Base-by-base conservation (phyloP, 192 early-diverging fungal genomes). In the Coemansia aciculifera region DNA sequence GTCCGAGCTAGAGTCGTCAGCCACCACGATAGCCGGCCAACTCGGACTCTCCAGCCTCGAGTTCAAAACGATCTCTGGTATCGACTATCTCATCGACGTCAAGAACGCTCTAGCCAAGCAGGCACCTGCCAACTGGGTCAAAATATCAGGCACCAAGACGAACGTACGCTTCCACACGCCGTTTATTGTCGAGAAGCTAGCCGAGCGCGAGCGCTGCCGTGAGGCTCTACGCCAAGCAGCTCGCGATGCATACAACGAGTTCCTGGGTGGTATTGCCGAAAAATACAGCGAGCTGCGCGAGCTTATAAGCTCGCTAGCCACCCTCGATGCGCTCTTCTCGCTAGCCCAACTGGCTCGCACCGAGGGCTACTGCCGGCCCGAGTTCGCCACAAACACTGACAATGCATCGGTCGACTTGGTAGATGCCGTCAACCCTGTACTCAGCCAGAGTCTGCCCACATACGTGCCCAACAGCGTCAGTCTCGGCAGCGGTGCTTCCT, bases 401-500 rank as follows among this genome's bases (percentile, higher is more conserved):
- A 21, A 19, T 23, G 91, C 94, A 3, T 92, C 91, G 3, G 67
- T 78, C 10, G 82, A 92, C 21, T 62, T 98, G 59, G 72, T 90
- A n/a, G 95, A 95, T 71, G 96, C 98, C 1, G 94, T 94, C 63
- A 84, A 98, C 54, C 86, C 86, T 3, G 64, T 75, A n/a, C 38
- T 62, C 19, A 42, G 43, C 51, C 34, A 62, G 34, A 61, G 69
- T 1, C 64, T 75, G 7, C 79, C 87, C 1, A 87, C 90, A 40
- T 98, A 94, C 65, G 95, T 99, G 63, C 92, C 98, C 36, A 99
- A 99, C 79, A 89, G 91, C 73, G 86, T 91, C 0, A 57, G 70
- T 11, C 81, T 99, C 0, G 93, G 94, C 6, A 86, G 87, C 0
- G 72, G 79, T 7, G 64, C 64, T 12, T 62, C 68, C 17, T n/a